A percentile compares a stretch with the other conserved stretches of the same genome.
Conservation (phyloP, 2,329 filamentous ascomycete genomes). For the Colletotrichum spaethianum region DNA sequence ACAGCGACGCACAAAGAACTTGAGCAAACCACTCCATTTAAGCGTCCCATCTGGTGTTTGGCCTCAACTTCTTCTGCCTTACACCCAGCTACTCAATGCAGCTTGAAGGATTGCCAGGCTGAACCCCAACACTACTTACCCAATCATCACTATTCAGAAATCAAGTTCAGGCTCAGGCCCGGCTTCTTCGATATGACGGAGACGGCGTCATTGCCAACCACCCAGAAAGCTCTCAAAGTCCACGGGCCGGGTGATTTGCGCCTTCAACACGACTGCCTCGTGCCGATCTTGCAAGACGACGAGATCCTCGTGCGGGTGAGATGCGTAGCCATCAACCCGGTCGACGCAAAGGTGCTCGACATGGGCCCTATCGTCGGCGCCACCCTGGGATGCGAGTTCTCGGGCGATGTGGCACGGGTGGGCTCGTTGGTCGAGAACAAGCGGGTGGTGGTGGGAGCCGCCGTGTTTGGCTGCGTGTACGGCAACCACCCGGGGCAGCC, state of each 20-base stretch:
- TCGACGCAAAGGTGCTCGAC: constrained; percentile 43
- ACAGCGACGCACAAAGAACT: too few relatives aligned
- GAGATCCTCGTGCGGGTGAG: constrained; percentile 8
- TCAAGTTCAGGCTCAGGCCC: too few relatives aligned
- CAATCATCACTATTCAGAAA: too few relatives aligned
- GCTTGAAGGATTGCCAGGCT: too few relatives aligned
- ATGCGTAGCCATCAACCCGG: constrained; percentile 41
- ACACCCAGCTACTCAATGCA: too few relatives aligned
- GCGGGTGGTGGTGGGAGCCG: constrained; percentile 10
- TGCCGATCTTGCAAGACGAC: background rate
- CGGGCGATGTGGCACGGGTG: constrained; percentile 35
- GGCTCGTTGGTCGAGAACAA: background rate
- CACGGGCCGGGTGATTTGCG: background rate
- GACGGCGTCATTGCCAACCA: background rate
- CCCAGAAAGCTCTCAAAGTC: background rate
- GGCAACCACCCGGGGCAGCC: constrained; percentile 31
- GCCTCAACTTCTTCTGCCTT: too few relatives aligned
- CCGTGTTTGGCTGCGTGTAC: constrained; percentile 35
- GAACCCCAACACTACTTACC: too few relatives aligned
- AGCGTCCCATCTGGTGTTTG: too few relatives aligned
- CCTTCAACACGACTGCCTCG: background rate
- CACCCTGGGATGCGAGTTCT: constrained; percentile 43
- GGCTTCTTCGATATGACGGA: too few relatives aligned
- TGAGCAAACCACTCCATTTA: too few relatives aligned
- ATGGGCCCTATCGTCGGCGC: constrained; percentile 42